phyloP scores from a whole-genome alignment of 2,329 filamentous ascomycete species.

The Tolypocladium ophioglossoides region DNA sequence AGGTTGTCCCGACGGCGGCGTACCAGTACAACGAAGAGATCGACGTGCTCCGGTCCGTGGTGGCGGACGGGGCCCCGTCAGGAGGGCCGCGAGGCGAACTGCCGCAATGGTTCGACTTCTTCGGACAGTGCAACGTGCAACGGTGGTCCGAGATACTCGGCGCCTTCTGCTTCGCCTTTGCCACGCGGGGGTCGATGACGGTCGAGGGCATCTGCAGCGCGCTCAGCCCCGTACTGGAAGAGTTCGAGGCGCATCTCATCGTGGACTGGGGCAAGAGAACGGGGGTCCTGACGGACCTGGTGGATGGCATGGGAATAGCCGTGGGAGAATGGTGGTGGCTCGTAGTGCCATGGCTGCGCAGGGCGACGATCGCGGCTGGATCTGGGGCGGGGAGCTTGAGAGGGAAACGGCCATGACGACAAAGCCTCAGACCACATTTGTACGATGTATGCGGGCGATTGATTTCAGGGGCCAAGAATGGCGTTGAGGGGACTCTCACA shows the following conservation, averaged over 20 bases:
- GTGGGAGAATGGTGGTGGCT: constrained; percentile 61
- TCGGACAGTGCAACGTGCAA: constrained; percentile 43
- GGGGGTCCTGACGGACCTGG: constrained; percentile 36
- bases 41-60: constrained; percentile 25
- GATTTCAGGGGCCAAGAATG: not conserved
- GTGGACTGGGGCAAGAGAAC: constrained; percentile 46
- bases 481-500: not conserved
- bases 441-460: not conserved
- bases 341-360: constrained; percentile 26
- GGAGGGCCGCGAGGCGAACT: constrained; percentile 36
- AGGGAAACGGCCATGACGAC: not conserved
- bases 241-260: constrained; percentile 50
- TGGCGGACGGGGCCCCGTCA: constrained; percentile 28
- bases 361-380: not conserved
- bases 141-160: constrained; percentile 57
- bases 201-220: constrained; percentile 41
- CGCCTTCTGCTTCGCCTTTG: constrained; percentile 50
- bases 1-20: constrained; percentile 49
- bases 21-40: constrained; percentile 49
- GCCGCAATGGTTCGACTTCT: constrained; percentile 65
- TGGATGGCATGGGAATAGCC: constrained; percentile 28
- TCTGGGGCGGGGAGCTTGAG: not conserved
- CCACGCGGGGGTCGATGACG: constrained; percentile 49
- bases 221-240: constrained; percentile 48
- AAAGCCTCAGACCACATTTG: not conserved